Percentiles rank a stretch among this genome's conserved stretches.
Conservation (phyloP, 352 stramenopile species). For the Globisporangium orthogonon region DNA sequence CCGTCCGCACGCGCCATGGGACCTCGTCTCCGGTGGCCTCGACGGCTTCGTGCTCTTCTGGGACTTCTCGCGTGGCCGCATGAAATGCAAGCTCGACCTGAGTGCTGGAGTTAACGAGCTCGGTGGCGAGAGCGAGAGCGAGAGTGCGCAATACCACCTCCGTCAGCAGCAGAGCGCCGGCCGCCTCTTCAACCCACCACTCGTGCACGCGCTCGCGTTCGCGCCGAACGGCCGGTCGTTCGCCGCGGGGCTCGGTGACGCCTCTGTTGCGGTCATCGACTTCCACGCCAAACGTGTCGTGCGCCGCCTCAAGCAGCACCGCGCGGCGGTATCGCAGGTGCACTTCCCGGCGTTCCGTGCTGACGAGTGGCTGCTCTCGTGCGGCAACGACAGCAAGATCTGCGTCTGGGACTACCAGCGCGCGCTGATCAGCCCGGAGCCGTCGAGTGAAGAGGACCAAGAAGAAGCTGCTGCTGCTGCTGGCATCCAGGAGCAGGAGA, state of each 20-base stretch:
- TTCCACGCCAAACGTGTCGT: slow-evolving; percentile 48
- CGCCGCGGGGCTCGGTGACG: slow-evolving; percentile 58
- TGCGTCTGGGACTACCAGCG: slow-evolving; percentile 55
- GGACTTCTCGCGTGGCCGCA: slow-evolving; percentile 61
- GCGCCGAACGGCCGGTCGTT: slow-evolving; percentile 56
- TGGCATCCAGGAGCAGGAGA: neutral
- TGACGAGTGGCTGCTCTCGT: slow-evolving; percentile 50
- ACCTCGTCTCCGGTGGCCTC: slow-evolving; percentile 66
- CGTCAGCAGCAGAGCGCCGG: neutral
- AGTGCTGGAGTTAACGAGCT: slow-evolving; percentile 41
- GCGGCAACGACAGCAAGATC: slow-evolving; percentile 62
- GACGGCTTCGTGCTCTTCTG: slow-evolving; percentile 69
- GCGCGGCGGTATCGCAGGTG: slow-evolving; percentile 50
- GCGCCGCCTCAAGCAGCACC: slow-evolving; percentile 42
- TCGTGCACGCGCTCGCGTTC: slow-evolving; percentile 65
- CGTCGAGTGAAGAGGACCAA: slow-evolving; percentile 10
- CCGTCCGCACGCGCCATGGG: slow-evolving; percentile 62
- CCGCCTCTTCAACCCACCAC: slow-evolving; percentile 71
- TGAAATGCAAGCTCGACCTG: slow-evolving; percentile 68
- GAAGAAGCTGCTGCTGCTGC: neutral
- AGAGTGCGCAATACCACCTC: too few relatives aligned
- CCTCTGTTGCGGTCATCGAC: slow-evolving; percentile 54
- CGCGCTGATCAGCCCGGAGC: slow-evolving; percentile 22
- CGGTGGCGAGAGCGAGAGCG: slow-evolving; percentile 2
- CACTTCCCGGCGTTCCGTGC: slow-evolving; percentile 47